These are phyloP conservation scores for Lasiodiplodia sp. DNA, from an alignment of 2,329 filamentous ascomycete genomes.

Conservation along the genomic window DNA sequence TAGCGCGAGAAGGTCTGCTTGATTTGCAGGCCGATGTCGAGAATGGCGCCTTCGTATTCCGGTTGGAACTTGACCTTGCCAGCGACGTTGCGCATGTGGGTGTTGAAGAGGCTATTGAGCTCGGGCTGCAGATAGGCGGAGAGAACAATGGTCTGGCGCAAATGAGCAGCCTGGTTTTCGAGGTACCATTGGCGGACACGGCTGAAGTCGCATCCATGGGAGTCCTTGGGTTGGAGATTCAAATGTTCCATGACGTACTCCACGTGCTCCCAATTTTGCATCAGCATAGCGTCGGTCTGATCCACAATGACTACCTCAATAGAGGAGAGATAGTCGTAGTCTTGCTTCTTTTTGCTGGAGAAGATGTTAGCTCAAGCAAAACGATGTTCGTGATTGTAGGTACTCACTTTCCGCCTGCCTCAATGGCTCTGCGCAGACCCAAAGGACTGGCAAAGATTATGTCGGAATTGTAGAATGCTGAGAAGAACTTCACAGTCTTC, in stretches of 20 bases:
- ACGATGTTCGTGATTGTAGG: neutral
- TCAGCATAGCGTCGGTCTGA: constrained; percentile 89
- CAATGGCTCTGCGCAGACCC: constrained; percentile 88
- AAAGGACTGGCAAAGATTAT: constrained; percentile 91
- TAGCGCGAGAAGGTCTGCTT: constrained; percentile 93
- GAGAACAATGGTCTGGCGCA: constrained; percentile 85
- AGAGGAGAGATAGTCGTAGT: constrained; percentile 91
- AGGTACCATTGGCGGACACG: constrained; percentile 91
- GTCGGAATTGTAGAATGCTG: constrained; percentile 95
- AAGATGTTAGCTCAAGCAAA: constrained; percentile 48
- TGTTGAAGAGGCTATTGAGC: constrained; percentile 78
- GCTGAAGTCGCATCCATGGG: constrained; percentile 92
- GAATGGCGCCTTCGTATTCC: constrained; percentile 74
- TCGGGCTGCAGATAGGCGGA: constrained; percentile 88
- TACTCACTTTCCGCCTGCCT: constrained; percentile 66
- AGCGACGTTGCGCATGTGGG: constrained; percentile 78
- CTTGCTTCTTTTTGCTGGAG: constrained; percentile 63
- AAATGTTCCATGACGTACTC: constrained; percentile 91
- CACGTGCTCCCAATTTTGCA: constrained; percentile 99
- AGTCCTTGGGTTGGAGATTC: constrained; percentile 86
- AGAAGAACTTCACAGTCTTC: constrained; percentile 93
- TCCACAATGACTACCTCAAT: constrained; percentile 91
- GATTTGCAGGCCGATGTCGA: constrained; percentile 73
- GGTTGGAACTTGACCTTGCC: constrained; percentile 77
- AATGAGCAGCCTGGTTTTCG: constrained; percentile 79